phyloP scores from a whole-genome alignment of 1,284 basidiomycete species.

The Tilletia setariae region DNA sequence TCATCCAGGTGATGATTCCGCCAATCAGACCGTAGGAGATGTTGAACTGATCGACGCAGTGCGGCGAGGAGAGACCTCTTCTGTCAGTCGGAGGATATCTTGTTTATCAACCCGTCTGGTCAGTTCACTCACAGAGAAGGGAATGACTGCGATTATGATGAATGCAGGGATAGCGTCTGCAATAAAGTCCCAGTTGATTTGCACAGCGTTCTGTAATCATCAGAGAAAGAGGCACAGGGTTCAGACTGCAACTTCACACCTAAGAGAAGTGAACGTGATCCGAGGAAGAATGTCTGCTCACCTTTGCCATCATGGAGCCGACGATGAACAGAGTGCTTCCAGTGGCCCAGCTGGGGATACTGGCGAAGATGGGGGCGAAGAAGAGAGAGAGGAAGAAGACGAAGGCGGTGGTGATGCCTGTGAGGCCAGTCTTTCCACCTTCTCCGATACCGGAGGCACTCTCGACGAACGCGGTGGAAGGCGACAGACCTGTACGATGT shows the following conservation, averaged over 20 bases:
- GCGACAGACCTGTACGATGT: slow-evolving; percentile 64
- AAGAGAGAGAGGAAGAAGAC: slow-evolving; percentile 82
- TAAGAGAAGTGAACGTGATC: no score
- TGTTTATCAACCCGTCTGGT: neutral
- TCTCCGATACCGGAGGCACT: slow-evolving; percentile 64
- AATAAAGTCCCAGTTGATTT: slow-evolving; percentile 84
- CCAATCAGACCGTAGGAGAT: slow-evolving; percentile 86
- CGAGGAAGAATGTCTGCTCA: neutral
- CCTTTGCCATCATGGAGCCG: slow-evolving; percentile 70
- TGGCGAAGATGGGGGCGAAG: slow-evolving; percentile 84
- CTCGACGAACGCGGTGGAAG: slow-evolving; percentile 83
- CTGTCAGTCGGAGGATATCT: neutral
- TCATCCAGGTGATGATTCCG: slow-evolving; percentile 68
- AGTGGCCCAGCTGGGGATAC: slow-evolving; percentile 82
- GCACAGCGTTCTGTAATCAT: slow-evolving; percentile 66
- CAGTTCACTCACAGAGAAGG: slow-evolving; percentile 28
- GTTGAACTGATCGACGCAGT: no score
- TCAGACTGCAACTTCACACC: neutral
- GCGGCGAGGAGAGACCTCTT: no score
- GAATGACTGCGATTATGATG: slow-evolving; percentile 34
- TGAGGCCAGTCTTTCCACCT: slow-evolving; percentile 82
- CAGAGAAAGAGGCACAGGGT: neutral
- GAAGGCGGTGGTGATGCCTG: slow-evolving; percentile 70
- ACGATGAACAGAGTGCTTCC: slow-evolving; percentile 82
- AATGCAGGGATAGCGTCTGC: slow-evolving; percentile 70